phyloP scores from a whole-genome alignment of 306 rosid genomes.

The Mimosa bimucronata region DNA sequence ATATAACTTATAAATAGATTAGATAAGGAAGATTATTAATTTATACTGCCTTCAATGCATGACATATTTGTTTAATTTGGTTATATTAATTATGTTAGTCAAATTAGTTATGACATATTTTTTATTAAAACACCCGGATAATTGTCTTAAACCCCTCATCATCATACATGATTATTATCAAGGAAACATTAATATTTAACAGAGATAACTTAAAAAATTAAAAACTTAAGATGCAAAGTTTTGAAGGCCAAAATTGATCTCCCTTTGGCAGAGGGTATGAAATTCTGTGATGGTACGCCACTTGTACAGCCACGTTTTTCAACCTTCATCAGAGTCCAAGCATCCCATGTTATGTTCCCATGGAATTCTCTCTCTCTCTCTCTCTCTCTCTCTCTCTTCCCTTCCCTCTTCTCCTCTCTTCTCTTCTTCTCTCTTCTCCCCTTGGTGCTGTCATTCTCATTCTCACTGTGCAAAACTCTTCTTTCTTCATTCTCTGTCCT shows the following conservation, averaged over 20 bases:
- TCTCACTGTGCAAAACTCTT: slow-evolving; percentile 40
- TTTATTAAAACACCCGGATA: too few species aligned
- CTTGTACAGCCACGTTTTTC: slow-evolving; percentile 37
- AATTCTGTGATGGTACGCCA: slow-evolving; percentile 39
- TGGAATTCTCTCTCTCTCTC: slow-evolving; percentile 36
- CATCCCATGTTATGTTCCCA: slow-evolving; percentile 3
- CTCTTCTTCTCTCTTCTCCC: background rate
- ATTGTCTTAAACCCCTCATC: too few species aligned
- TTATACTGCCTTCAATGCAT: too few species aligned
- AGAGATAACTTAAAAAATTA: too few species aligned
- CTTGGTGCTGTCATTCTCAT: slow-evolving; percentile 39
- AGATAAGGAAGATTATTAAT: too few species aligned
- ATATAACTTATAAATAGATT: too few species aligned
- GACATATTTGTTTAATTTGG: too few species aligned
- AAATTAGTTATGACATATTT: too few species aligned
- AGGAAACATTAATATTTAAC: too few species aligned
- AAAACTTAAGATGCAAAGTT: too few species aligned
- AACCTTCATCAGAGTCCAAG: background rate
- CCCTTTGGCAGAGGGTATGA: background rate
- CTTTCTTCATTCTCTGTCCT: slow-evolving; percentile 35
- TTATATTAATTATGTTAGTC: too few species aligned
- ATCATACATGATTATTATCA: too few species aligned
- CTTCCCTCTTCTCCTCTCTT: slow-evolving; percentile 33
- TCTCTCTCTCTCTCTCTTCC: background rate
- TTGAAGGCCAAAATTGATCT: slow-evolving; percentile 24